A percentile compares a stretch with the other conserved stretches of the same genome.
These are phyloP conservation scores for Aspergillus carbonarius DNA, from an alignment of 2,329 filamentous ascomycete genomes.

Conservation along the genomic window DNA sequence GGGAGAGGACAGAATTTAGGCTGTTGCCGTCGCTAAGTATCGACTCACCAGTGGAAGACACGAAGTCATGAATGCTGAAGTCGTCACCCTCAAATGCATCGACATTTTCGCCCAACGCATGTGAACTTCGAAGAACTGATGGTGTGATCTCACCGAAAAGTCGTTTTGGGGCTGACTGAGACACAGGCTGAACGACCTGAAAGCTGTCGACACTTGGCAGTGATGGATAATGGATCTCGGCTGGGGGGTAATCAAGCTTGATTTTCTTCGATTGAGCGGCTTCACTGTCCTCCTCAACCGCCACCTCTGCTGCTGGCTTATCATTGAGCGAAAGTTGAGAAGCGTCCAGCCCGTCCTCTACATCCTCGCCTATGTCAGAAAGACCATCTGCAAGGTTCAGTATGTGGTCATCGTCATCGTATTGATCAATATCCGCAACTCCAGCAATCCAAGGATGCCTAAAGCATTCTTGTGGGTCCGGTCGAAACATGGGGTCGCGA, in stretches of 20 bases:
- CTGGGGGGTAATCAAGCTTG: conserved; percentile 31
- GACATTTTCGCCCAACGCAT: conserved; percentile 40
- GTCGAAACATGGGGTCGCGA: conserved; percentile 73
- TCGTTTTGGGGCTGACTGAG: conserved; percentile 38
- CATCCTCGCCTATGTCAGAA: conserved; percentile 39
- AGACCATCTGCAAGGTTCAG: conserved; percentile 43
- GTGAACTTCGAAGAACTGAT: conserved; percentile 56
- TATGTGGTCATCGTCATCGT: conserved; percentile 62
- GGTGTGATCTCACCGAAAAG: conserved; percentile 63
- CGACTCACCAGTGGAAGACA: conserved; percentile 43
- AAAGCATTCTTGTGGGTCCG: conserved; percentile 69
- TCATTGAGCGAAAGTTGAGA: conserved; percentile 66
- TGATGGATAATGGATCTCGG: conserved; percentile 43
- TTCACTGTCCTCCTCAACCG: conserved; percentile 35
- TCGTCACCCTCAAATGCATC: conserved; percentile 32
- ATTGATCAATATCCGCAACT: conserved; percentile 57
- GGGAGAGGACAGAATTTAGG: conserved; percentile 39
- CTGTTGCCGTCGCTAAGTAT: conserved; percentile 36
- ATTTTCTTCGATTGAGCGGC: conserved; percentile 39
- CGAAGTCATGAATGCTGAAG: conserved; percentile 40
- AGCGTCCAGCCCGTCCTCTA: conserved; percentile 49
- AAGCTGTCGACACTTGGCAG: conserved; percentile 42
- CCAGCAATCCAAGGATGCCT: conserved; percentile 70
- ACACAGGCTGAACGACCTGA: conserved; percentile 25
- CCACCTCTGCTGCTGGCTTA: conserved; percentile 33